Evolutionary conservation across 2,329 filamentous ascomycete species (phyloP).

Genomic region (Fusarium torreyae): DNA sequence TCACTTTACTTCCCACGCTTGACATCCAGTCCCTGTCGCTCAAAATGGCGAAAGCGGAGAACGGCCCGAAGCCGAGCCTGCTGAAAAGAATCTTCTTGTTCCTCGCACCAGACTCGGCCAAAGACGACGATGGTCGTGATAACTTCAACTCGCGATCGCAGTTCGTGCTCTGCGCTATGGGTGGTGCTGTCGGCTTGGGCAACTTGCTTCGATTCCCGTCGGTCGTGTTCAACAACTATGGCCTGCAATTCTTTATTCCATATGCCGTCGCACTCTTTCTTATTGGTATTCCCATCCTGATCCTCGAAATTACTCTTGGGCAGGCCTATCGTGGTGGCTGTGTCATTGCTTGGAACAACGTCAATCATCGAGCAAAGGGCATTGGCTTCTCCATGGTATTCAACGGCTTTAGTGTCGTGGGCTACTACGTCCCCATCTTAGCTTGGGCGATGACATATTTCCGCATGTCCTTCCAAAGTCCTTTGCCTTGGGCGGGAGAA

Average conservation of each 20-base stretch:
- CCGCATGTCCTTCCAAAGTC: slow-evolving; percentile 65
- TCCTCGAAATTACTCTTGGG: slow-evolving; percentile 76
- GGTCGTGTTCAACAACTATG: slow-evolving; percentile 70
- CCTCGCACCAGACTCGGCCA: slow-evolving; percentile 45
- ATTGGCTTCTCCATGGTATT: slow-evolving; percentile 66
- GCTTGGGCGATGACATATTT: slow-evolving; percentile 72
- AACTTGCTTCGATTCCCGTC: slow-evolving; percentile 70
- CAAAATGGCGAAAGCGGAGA: slow-evolving; percentile 39
- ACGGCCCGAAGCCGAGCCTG: slow-evolving; percentile 36
- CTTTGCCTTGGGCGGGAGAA: slow-evolving; percentile 64
- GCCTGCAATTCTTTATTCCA: slow-evolving; percentile 70
- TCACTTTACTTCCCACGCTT: background rate
- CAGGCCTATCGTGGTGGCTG: slow-evolving; percentile 69
- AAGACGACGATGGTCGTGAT: slow-evolving; percentile 48
- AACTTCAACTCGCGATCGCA: slow-evolving; percentile 47
- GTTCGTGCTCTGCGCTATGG: slow-evolving; percentile 55
- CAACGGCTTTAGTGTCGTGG: slow-evolving; percentile 64
- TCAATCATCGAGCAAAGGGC: slow-evolving; percentile 65
- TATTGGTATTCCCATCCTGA: slow-evolving; percentile 67
- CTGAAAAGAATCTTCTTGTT: slow-evolving; percentile 37
- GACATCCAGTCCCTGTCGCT: too few relatives aligned
- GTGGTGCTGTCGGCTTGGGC: slow-evolving; percentile 67
- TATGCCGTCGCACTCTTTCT: slow-evolving; percentile 62
- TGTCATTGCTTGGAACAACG: slow-evolving; percentile 65
- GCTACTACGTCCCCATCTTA: slow-evolving; percentile 69